These are phyloP conservation scores for Penicillium steckii DNA, from an alignment of 495 filamentous ascomycete species.

Conservation along the genomic window DNA sequence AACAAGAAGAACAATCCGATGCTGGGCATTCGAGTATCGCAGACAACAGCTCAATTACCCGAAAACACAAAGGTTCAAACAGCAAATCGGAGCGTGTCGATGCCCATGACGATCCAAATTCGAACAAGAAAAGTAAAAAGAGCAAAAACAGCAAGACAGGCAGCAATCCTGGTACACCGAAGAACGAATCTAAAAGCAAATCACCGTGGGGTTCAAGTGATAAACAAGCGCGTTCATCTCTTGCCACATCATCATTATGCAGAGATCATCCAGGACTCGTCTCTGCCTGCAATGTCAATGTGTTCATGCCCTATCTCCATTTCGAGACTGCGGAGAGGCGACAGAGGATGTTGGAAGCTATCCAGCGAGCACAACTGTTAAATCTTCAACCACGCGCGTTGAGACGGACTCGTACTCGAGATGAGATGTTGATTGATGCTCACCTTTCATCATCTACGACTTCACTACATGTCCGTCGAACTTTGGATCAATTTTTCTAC, in stretches of 20 bases:
- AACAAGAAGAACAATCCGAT: conserved; percentile 28
- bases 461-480: conserved; percentile 64
- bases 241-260: conserved; percentile 22
- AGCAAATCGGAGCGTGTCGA: conserved; percentile 30
- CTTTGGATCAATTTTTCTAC: conserved; percentile 71
- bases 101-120: conserved; percentile 30
- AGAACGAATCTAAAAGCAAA: conserved; percentile 40
- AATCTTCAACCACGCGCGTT: conserved; percentile 23
- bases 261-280: conserved; percentile 27
- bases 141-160: conserved; percentile 41
- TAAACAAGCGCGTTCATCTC: conserved; percentile 18
- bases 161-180: conserved; percentile 30
- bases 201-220: conserved; percentile 17
- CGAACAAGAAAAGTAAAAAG: conserved; percentile 36
- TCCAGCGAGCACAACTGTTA: conserved; percentile 46
- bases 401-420: conserved; percentile 39
- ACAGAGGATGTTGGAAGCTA: conserved; percentile 59
- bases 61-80: conserved; percentile 29
- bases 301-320: conserved; percentile 70
- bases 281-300: conserved; percentile 48
- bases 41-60: conserved; percentile 5
- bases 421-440: conserved; percentile 64
- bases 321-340: conserved; percentile 61
- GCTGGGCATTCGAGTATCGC: conserved; percentile 4
- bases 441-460: conserved; percentile 54